Base-by-base conservation (phyloP, 1,139 yeast species). In the Saccharomyces hybrid region DNA sequence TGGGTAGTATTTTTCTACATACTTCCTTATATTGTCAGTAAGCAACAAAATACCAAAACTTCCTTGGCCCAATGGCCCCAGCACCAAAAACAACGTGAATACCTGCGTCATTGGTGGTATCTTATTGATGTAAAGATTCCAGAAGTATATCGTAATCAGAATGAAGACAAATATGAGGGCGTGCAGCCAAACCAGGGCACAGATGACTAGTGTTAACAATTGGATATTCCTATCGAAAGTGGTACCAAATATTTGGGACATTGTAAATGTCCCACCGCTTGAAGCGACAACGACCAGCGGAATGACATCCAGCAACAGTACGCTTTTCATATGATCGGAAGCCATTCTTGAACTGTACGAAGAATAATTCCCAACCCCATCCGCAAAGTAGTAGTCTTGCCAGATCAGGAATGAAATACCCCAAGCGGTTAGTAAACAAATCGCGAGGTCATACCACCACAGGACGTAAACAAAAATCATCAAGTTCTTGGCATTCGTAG, bases 61-160 rank as follows among this genome's bases (percentile, higher is more conserved):
- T 2, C 95, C 95, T 71, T 89, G 96, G 21, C 96, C 96, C 66
- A 86, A 70, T 27, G 84, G 82, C 16, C 90, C 93, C 48, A 84
- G 72, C 7, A 87, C 84, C 54, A 83, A 75, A 65, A 84, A 83
- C 55, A 77, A 69, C 19, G 86, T 75, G 64, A 83, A 82, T 29
- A 80, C 71, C 24, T 68, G 66, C 2, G 59, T 51, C 53, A 73
- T 71, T 2, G 76, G 70, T 0, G 96, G 96, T 38, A 86, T 69
- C 58, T 84, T 85, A 67, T 78, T 74, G 7, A 79, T 70, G 19
- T 86, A 70, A 42, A 87, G 69, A 56, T 83, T 80, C 74, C 83
- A 76, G 56, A 84, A 72, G 65, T 84, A 83, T 4, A 86, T 72
- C 9, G 83, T 73, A 26, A 82, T 71, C 31, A 84, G 71, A 34